phyloP scores from a whole-genome alignment of 2,329 filamentous ascomycete genomes.

The Daldinia sp. region DNA sequence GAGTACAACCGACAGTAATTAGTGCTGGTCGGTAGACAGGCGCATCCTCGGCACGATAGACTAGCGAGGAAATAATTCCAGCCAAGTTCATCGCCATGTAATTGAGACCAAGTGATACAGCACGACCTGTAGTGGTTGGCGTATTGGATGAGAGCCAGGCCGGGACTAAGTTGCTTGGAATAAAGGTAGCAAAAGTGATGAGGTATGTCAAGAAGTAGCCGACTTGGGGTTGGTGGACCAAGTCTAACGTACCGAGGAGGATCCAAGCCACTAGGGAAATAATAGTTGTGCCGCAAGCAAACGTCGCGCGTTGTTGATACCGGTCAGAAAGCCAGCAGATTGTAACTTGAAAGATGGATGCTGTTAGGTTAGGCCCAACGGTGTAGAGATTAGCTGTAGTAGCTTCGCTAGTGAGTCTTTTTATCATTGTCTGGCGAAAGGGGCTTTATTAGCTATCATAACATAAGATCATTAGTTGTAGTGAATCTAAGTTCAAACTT shows the following conservation, averaged over 20 bases:
- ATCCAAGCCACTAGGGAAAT: conserved; percentile 43
- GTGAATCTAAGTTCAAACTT: background rate
- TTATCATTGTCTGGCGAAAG: conserved; percentile 48
- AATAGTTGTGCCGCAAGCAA: conserved; percentile 36
- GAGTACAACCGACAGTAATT: background rate
- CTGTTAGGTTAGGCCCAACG: conserved; percentile 42
- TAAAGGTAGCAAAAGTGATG: conserved; percentile 39
- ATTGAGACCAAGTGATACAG: conserved; percentile 39
- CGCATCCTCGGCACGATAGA: conserved; percentile 22
- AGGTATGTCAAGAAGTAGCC: conserved; percentile 46
- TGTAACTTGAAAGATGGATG: conserved; percentile 38
- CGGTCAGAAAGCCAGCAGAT: conserved; percentile 41
- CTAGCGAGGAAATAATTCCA: conserved; percentile 36
- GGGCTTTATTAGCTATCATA: background rate
- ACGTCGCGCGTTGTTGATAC: conserved; percentile 37
- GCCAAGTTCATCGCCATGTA: conserved; percentile 42
- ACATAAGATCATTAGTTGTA: no score
- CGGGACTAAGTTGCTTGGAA: conserved; percentile 41
- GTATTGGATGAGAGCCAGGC: conserved; percentile 42
- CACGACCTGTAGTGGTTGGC: conserved; percentile 40
- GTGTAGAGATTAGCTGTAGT: conserved; percentile 45
- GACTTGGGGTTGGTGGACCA: conserved; percentile 33
- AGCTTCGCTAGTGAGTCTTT: conserved; percentile 53
- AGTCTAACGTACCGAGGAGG: conserved; percentile 41
- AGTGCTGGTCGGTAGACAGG: background rate